Evolutionary conservation across 1,139 yeast species (phyloP), one percentile per base, ranked within the genome.

Genomic region (Insectozyma bohioensis): DNA sequence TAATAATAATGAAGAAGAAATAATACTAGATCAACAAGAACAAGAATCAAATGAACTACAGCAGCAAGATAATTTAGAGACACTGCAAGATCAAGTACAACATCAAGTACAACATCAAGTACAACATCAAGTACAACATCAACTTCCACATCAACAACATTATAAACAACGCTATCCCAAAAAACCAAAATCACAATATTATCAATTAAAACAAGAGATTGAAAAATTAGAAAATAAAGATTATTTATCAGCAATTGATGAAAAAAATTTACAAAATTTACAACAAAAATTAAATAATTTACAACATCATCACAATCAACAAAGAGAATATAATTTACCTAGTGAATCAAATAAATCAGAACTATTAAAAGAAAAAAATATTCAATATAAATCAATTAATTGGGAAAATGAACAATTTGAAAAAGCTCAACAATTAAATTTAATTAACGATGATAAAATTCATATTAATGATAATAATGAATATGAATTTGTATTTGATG

Each of bases 401-500:
- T 85, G 94, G 94, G 92, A 82, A 48, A 48, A 56, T 2, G 79
- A 78, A 17, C 90, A 84, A 49, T 56, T 73, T 12, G 51, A 62
- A n/a, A 71, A 72, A 40, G 82, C 83, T 0, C 58, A 56, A 31
- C 57, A 43, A 44, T 45, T 62, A 35, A 26, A 42, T 4, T 51
- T 51, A 28, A 47, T 52, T 5, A 64, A 58, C 23, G 56, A 67
- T 3, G 80, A 75, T 46, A 74, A 70, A 26, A 70, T 77, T 16
- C 52, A 60, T 20, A 54, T 72, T 0, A 68, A 67, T 12, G 65
- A 67, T 66, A 34, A 33, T 16, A 72, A 56, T 5, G 63, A 79
- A 22, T 85, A 84, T 49, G 95, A 86, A 17, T 88, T 75, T 55
- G 95, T 88, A 1, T 87, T 85, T 63, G 97, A 90, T 48, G 81